Evolutionary conservation across 192 early-diverging fungal species (phyloP).

Genomic region (Umbelopsis sp.): DNA sequence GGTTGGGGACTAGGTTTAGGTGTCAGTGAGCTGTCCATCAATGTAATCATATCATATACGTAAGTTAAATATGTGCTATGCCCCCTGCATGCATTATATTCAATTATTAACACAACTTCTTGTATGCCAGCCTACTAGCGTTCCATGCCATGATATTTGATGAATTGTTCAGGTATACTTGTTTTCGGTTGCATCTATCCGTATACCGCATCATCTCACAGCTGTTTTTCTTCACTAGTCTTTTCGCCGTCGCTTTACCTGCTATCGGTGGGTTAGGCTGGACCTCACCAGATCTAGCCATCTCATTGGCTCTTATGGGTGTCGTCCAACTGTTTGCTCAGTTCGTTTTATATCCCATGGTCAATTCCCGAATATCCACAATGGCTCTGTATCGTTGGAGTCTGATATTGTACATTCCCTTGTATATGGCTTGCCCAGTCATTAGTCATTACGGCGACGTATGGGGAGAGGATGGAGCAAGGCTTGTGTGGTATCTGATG

Average conservation of each 20-base stretch:
- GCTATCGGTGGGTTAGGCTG: slow-evolving; percentile 48
- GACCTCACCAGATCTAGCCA: slow-evolving; percentile 43
- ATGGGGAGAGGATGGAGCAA: slow-evolving; percentile 16
- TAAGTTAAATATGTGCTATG: slow-evolving; percentile 10
- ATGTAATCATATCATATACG: slow-evolving; percentile 30
- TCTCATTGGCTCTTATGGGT: slow-evolving; percentile 46
- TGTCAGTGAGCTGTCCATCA: background rate
- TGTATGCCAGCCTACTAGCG: slow-evolving; percentile 34
- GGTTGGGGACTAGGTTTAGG: background rate
- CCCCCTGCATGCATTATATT: background rate
- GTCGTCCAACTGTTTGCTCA: slow-evolving; percentile 40
- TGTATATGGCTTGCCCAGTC: slow-evolving; percentile 46
- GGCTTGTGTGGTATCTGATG: slow-evolving; percentile 10
- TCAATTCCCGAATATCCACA: slow-evolving; percentile 32
- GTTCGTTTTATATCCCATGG: slow-evolving; percentile 48
- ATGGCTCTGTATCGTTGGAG: slow-evolving; percentile 36
- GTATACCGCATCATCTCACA: slow-evolving; percentile 18
- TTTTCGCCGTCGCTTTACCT: slow-evolving; percentile 43
- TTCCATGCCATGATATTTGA: slow-evolving; percentile 56
- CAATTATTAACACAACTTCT: background rate
- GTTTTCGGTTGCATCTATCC: background rate
- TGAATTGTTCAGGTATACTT: slow-evolving; percentile 40
- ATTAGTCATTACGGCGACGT: slow-evolving; percentile 28
- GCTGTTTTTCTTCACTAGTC: slow-evolving; percentile 14
- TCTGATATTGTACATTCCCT: slow-evolving; percentile 36